Conservation (phyloP, 345 rosid species). For the Nasturtium officinale region DNA sequence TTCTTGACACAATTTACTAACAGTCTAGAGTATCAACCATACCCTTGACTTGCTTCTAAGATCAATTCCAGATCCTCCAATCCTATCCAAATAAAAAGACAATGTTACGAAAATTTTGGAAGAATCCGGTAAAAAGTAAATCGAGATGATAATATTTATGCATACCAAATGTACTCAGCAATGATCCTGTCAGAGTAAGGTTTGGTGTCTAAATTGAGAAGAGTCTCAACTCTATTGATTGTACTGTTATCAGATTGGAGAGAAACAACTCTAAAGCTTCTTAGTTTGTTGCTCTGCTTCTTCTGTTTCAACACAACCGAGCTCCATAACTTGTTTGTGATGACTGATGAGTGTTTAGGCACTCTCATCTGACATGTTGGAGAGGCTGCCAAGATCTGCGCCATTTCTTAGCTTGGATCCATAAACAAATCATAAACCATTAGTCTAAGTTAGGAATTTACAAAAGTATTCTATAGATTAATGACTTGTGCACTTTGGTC, state of each 20-base stretch:
- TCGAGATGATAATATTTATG: neutral
- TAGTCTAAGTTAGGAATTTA: conserved; percentile 19
- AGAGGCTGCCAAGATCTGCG: conserved; percentile 82
- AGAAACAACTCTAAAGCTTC: conserved; percentile 62
- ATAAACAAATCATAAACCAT: conserved; percentile 31
- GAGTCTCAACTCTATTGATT: conserved; percentile 70
- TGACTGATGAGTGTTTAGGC: conserved; percentile 57
- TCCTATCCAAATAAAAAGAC: conserved; percentile 53
- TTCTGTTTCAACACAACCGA: conserved; percentile 69
- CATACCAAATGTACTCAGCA: conserved; percentile 96
- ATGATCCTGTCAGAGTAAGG: conserved; percentile 84
- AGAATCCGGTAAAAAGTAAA: neutral
- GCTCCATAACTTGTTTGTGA: conserved; percentile 63
- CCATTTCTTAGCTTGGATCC: conserved; percentile 53
- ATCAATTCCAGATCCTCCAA: conserved; percentile 90
- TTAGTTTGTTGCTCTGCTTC: conserved; percentile 56
- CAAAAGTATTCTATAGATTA: neutral
- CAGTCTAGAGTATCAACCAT: conserved; percentile 32
- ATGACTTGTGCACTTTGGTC: neutral
- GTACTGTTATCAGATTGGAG: conserved; percentile 68
- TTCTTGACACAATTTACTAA: neutral
- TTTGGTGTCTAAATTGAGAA: conserved; percentile 80
- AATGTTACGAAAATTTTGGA: neutral
- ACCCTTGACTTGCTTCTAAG: conserved; percentile 97
- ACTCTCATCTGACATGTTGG: conserved; percentile 76